Evolutionary conservation across 352 stramenopile genomes (phyloP).

Genomic region (Pythium rishiriense): DNA sequence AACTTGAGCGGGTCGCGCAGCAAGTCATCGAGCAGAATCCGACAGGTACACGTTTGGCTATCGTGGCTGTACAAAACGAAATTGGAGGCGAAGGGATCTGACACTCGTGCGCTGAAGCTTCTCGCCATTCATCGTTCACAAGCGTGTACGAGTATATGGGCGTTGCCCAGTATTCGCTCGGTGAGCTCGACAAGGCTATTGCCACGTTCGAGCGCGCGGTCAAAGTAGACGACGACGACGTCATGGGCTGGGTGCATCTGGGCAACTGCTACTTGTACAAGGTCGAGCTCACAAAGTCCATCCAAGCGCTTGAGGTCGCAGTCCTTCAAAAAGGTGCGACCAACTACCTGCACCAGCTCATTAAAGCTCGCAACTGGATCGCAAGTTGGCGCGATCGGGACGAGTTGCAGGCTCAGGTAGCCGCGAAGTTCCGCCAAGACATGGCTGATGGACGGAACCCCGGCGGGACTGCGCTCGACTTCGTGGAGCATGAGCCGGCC

Average conservation of each 20-base stretch:
- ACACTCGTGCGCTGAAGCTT: background rate
- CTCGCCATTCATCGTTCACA: slow-evolving; percentile 25
- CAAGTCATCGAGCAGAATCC: slow-evolving; percentile 47
- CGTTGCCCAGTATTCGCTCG: slow-evolving; percentile 68
- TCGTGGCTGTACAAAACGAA: too few relatives aligned
- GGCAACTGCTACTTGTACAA: slow-evolving; percentile 72
- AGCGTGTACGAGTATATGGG: slow-evolving; percentile 72
- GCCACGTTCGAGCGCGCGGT: slow-evolving; percentile 61
- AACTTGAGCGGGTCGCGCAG: slow-evolving; percentile 41
- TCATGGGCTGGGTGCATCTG: slow-evolving; percentile 61
- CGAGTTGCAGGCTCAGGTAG: slow-evolving; percentile 39
- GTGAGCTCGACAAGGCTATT: slow-evolving; percentile 55
- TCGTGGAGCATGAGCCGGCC: slow-evolving; percentile 37
- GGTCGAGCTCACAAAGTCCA: slow-evolving; percentile 43
- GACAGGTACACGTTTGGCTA: slow-evolving; percentile 21
- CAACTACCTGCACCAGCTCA: slow-evolving; percentile 41
- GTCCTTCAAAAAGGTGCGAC: slow-evolving; percentile 41
- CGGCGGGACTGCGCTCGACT: slow-evolving; percentile 44
- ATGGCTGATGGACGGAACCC: slow-evolving; percentile 16
- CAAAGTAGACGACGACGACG: slow-evolving; percentile 45
- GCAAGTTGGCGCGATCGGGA: slow-evolving; percentile 66
- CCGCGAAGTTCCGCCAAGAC: slow-evolving; percentile 26
- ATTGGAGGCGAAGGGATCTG: too few relatives aligned
- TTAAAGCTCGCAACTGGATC: slow-evolving; percentile 74
- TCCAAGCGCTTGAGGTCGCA: slow-evolving; percentile 46